These are phyloP conservation scores for Anethum foeniculum DNA, from an alignment of 140 eudicot species.

Conservation along the genomic window DNA sequence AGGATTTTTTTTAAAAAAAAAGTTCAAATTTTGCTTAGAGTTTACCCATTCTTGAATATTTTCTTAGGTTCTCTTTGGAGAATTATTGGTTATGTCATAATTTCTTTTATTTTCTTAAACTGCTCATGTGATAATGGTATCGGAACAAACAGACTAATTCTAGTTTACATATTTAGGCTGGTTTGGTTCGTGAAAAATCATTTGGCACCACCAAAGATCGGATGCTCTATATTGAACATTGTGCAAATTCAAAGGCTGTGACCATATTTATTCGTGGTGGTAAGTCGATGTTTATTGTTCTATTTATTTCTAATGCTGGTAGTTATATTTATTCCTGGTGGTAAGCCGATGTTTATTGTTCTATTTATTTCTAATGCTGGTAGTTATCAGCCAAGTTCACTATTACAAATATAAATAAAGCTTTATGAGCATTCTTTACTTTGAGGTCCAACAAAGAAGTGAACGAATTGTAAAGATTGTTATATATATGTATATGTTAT, in stretches of 20 bases:
- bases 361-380: neutral
- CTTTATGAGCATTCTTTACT: neutral
- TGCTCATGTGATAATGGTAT: neutral
- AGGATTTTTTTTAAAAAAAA: too few species aligned
- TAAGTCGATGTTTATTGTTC: slow-evolving; percentile 15
- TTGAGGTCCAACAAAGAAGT: neutral
- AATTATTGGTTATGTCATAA: neutral
- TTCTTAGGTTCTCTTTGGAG: too few species aligned
- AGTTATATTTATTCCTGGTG: slow-evolving; percentile 90
- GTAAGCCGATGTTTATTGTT: slow-evolving; percentile 24
- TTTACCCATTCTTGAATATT: neutral
- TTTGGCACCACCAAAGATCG: slow-evolving; percentile 98
- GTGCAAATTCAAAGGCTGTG: slow-evolving; percentile 98
- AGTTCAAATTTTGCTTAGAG: neutral
- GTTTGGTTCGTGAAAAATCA: slow-evolving; percentile 85
- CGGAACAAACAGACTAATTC: neutral
- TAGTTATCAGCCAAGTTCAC: neutral
- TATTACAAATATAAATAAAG: neutral
- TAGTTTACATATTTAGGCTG: slow-evolving; percentile 49
- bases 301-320: slow-evolving; percentile 31
- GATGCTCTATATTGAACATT: slow-evolving; percentile 94
- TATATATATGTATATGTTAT: neutral
- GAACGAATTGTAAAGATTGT: neutral
- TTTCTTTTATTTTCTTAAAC: neutral
- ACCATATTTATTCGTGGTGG: slow-evolving; percentile 97